These are phyloP conservation scores for Ammopiptanthus mongolicus DNA, from an alignment of 306 rosid species.

Conservation along the genomic window DNA sequence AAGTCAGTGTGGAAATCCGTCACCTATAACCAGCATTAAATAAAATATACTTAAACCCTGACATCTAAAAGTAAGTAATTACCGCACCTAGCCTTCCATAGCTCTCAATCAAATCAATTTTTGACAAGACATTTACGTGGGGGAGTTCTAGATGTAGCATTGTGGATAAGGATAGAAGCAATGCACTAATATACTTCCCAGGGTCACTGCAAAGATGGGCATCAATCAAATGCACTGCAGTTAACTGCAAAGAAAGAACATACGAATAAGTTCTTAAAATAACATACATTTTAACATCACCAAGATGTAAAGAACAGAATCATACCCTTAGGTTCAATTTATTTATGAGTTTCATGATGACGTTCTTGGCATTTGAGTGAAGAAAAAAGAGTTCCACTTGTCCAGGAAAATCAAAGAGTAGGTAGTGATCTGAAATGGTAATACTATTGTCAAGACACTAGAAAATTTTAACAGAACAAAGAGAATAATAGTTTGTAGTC, in stretches of 20 bases:
- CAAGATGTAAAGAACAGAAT: slow-evolving; percentile 16
- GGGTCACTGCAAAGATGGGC: slow-evolving; percentile 97
- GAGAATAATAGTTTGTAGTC: not conserved
- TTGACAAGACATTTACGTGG: slow-evolving; percentile 80
- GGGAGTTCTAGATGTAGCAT: slow-evolving; percentile 95
- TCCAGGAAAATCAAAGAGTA: slow-evolving; percentile 97
- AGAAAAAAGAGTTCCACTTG: slow-evolving; percentile 92
- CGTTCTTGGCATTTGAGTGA: slow-evolving; percentile 78
- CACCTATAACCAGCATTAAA: slow-evolving; percentile 10
- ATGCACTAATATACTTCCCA: slow-evolving; percentile 83
- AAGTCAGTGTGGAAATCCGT: slow-evolving; percentile 22
- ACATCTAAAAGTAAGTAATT: slow-evolving; percentile 6
- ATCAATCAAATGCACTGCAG: slow-evolving; percentile 90
- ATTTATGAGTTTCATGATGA: slow-evolving; percentile 71
- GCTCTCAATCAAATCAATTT: slow-evolving; percentile 88
- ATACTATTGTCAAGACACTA: slow-evolving; percentile 22
- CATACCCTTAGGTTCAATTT: slow-evolving; percentile 74
- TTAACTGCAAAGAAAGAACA: slow-evolving; percentile 65
- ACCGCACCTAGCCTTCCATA: slow-evolving; percentile 80
- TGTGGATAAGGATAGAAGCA: slow-evolving; percentile 83
- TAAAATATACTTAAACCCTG: not conserved
- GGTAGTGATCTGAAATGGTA: slow-evolving; percentile 75
- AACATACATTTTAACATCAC: slow-evolving; percentile 11
- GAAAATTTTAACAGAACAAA: slow-evolving; percentile 4
- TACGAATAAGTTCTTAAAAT: slow-evolving; percentile 21